Evolutionary conservation across 257 asterid genomes (phyloP), one percentile per base, ranked within the genome.

Genomic region (Solanum tarapatanum): DNA sequence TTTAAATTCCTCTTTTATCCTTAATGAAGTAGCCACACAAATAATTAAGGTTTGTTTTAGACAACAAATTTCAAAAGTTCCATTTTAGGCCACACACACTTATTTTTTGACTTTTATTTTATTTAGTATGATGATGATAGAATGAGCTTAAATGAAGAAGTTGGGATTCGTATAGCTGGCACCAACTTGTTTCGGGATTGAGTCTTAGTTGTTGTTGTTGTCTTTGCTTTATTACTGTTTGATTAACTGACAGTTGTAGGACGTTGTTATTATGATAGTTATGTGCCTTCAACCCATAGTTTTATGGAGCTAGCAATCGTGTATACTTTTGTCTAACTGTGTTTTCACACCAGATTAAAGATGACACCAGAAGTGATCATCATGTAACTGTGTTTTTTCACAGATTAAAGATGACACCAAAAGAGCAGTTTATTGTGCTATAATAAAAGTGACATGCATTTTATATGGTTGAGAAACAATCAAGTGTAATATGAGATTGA

Each of bases 301-400:
- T 32, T 26, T 70, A 32, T 32, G 36, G 70, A 41, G 89, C n/a
- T 30, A 89, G 95, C 86, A 93, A 26, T 77, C 90, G 43, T 37
- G 43, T 37, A 37, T 37, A 37, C 43, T 37, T 37, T 37, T 37
- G 11, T 37, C 43, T 37, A 37, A 37, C 43, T 37, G 43, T 37
- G 43, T 37, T 37, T 37, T 37, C 43, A 37, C 43, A 37, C 11
- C 43, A 37, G 43, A 37, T 37, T 37, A 37, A 37, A 37, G 11
- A 37, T 37, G 43, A 37, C 43, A 37, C 43, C 43, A 37, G 11
- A 37, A 37, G 43, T 37, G 11, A 37, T 37, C 11, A 37, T 37
- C 43, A 37, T 37, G 11, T 37, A 37, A 37, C 43, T 8, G 11
- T 37, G 43, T 37, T 37, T 37, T 37, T 37, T 37, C 43, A 37